A percentile compares a stretch with the other conserved stretches of the same genome.
Conservation (phyloP, 331 rosid genomes). For the Quercus phellos region DNA sequence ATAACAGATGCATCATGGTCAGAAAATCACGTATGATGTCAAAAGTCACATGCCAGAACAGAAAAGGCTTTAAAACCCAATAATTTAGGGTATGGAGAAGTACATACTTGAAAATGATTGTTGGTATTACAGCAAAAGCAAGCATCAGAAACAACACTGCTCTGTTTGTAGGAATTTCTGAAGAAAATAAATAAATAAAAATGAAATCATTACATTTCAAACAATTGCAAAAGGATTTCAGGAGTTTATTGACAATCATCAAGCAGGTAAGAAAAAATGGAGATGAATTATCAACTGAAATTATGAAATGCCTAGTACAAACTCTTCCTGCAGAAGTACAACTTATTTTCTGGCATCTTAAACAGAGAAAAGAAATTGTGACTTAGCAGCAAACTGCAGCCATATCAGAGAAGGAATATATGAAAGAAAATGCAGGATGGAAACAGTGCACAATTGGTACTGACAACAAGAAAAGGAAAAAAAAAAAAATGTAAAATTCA, state of each 20-base stretch:
- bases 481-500: too few species aligned
- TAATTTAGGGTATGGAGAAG: constrained; percentile 6
- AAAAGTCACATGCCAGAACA: background rate
- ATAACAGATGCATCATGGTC: background rate
- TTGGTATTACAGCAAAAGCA: constrained; percentile 73
- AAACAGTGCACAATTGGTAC: background rate
- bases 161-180: constrained; percentile 54
- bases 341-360: background rate
- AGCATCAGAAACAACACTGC: constrained; percentile 58
- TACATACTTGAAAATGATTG: constrained; percentile 73
- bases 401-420: background rate
- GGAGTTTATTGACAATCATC: background rate
- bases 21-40: background rate
- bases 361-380: background rate
- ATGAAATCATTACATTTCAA: constrained; percentile 1
- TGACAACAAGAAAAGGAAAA: background rate
- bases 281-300: background rate
- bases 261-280: background rate
- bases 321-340: background rate
- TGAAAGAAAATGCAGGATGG: background rate
- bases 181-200: constrained; percentile 19
- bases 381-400: background rate
- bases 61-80: constrained; percentile 6
- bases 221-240: background rate
- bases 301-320: background rate